Conservation (phyloP, 495 filamentous ascomycete genomes). For the Aspergillus haitiensis region DNA sequence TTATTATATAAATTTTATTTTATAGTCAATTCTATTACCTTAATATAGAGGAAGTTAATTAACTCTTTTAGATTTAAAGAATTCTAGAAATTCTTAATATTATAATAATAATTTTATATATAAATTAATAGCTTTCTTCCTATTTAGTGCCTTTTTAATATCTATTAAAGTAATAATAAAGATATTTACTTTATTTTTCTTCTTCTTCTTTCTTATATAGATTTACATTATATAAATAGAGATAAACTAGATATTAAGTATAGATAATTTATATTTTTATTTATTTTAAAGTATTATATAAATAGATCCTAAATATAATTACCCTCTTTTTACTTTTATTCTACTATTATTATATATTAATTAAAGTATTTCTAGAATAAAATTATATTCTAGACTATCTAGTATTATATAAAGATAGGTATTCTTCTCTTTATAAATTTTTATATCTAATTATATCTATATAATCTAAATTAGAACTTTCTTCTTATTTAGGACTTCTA, state of each 20-base stretch:
- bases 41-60: not conserved
- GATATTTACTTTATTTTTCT: not conserved
- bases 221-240: conserved; percentile 1
- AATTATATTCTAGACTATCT: not conserved
- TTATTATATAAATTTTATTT: conserved; percentile 10
- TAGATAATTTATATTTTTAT: conserved; percentile 6
- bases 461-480: not conserved
- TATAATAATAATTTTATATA: conserved; percentile 8
- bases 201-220: conserved; percentile 2
- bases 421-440: conserved; percentile 1
- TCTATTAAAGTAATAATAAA: conserved; percentile 4
- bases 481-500: not conserved
- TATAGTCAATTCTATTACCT: conserved; percentile 5
- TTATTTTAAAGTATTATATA: conserved; percentile 7
- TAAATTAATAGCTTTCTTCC: conserved; percentile 5
- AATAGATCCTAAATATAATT: not conserved
- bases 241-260: not conserved
- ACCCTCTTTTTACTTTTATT: conserved; percentile 1
- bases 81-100: not conserved
- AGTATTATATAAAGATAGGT: not conserved
- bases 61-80: conserved; percentile 6
- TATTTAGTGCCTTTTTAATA: not conserved
- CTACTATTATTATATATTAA: conserved; percentile 1
- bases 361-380: not conserved
- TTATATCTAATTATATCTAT: conserved; percentile 6